Conservation (phyloP, 2,329 filamentous ascomycete genomes). For the Lizonia empirigonia region DNA sequence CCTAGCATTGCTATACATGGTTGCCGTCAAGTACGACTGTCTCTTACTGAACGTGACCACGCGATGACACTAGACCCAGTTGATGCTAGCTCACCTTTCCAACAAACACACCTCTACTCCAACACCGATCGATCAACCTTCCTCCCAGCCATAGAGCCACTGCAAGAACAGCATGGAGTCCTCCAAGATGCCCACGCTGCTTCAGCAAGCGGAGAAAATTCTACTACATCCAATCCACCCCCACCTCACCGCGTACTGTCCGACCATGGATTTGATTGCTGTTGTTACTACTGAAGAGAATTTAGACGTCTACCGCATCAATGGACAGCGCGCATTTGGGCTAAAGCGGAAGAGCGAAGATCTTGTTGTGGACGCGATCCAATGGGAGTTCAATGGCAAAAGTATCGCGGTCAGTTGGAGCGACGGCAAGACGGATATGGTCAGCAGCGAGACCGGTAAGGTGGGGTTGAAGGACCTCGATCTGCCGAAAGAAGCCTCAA, state of each 20-base stretch:
- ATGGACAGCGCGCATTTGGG: constrained; percentile 71
- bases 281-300: constrained; percentile 71
- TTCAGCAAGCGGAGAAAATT: constrained; percentile 51
- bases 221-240: constrained; percentile 57
- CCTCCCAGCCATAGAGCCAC: constrained; percentile 7
- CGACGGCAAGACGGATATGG: constrained; percentile 76
- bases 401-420: constrained; percentile 83
- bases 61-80: constrained; percentile 11
- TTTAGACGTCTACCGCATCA: constrained; percentile 77
- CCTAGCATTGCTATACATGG: no score
- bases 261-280: constrained; percentile 82
- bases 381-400: constrained; percentile 63
- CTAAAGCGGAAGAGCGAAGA: constrained; percentile 49
- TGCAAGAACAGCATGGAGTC: constrained; percentile 2
- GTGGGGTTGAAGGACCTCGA: constrained; percentile 67
- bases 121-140: neutral
- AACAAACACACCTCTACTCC: constrained; percentile 3
- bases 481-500: constrained; percentile 16
- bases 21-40: no score
- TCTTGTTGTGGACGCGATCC: constrained; percentile 44
- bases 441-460: constrained; percentile 81
- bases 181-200: constrained; percentile 23
- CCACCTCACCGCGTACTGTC: constrained; percentile 74
- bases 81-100: neutral
- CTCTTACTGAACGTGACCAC: neutral